Percentiles rank a stretch among this genome's conserved stretches.
These are phyloP conservation scores for Carex sylvatica DNA, from an alignment of 202 grass and related monocot species.

Conservation along the genomic window DNA sequence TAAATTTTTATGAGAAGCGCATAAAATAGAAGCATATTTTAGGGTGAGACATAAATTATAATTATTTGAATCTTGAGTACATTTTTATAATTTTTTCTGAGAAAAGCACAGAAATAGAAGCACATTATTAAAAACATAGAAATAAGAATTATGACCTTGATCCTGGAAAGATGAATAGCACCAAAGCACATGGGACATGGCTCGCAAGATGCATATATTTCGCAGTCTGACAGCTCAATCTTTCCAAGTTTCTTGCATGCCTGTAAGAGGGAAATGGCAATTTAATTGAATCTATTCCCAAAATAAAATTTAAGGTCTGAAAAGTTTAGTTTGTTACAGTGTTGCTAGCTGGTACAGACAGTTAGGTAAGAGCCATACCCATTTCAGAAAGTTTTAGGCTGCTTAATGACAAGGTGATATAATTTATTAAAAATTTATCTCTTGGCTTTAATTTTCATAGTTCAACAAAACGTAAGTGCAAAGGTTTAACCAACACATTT, in stretches of 20 bases:
- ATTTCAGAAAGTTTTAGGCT: neutral
- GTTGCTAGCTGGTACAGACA: neutral
- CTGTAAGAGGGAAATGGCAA: conserved; percentile 24
- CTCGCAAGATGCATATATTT: conserved; percentile 79
- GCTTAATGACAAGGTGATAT: neutral
- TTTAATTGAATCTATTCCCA: neutral
- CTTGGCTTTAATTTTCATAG: neutral
- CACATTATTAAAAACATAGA: neutral
- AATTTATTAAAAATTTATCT: neutral
- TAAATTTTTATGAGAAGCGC: no score
- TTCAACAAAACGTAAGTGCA: neutral
- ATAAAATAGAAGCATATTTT: no score
- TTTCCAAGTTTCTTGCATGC: conserved; percentile 78
- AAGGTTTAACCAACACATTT: neutral
- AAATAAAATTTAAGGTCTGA: neutral
- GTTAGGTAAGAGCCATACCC: conserved; percentile 6
- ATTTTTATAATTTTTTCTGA: no score
- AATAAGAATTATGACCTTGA: conserved; percentile 44
- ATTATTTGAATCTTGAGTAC: no score
- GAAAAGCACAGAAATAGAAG: no score
- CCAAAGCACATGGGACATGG: conserved; percentile 81
- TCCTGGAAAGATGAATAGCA: conserved; percentile 71
- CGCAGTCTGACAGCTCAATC: conserved; percentile 73
- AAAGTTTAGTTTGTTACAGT: neutral
- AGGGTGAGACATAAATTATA: no score